These are phyloP conservation scores for Acanthamoeba polyphaga DNA, from an alignment of 208 protist species.

Conservation along the genomic window DNA sequence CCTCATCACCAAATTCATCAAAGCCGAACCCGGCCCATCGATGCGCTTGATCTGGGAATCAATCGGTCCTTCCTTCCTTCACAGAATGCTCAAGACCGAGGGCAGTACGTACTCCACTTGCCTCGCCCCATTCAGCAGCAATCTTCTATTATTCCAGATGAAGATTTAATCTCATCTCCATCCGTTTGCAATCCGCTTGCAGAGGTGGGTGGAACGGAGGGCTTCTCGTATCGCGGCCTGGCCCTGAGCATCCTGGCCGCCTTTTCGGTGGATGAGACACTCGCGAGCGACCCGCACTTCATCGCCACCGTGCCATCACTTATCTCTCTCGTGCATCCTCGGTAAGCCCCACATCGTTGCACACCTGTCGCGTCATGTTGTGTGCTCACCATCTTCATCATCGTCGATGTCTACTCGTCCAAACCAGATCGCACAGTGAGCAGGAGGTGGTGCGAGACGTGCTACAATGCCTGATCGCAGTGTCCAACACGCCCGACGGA, in stretches of 20 bases:
- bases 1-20: constrained; percentile 75
- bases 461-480: constrained; percentile 8
- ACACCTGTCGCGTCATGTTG: neutral
- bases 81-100: constrained; percentile 62
- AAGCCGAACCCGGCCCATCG: constrained; percentile 17
- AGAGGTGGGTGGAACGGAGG: constrained; percentile 46
- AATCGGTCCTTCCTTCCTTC: constrained; percentile 59
- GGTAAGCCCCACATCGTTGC: neutral
- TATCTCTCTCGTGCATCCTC: neutral
- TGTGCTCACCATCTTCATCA: neutral
- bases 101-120: constrained; percentile 29
- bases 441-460: constrained; percentile 27
- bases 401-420: neutral
- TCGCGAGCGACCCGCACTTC: constrained; percentile 47
- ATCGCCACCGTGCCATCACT: constrained; percentile 30
- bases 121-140: neutral
- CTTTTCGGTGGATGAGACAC: constrained; percentile 50
- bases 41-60: constrained; percentile 47
- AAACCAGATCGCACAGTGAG: constrained; percentile 11
- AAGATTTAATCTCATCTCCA: neutral
- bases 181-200: neutral
- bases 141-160: neutral
- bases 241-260: constrained; percentile 69
- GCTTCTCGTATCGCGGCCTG: constrained; percentile 60
- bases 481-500: neutral